Evolutionary conservation across 208 protist genomes (phyloP), one percentile per base, ranked within the genome.

Genomic region (Leishmania arabica): DNA sequence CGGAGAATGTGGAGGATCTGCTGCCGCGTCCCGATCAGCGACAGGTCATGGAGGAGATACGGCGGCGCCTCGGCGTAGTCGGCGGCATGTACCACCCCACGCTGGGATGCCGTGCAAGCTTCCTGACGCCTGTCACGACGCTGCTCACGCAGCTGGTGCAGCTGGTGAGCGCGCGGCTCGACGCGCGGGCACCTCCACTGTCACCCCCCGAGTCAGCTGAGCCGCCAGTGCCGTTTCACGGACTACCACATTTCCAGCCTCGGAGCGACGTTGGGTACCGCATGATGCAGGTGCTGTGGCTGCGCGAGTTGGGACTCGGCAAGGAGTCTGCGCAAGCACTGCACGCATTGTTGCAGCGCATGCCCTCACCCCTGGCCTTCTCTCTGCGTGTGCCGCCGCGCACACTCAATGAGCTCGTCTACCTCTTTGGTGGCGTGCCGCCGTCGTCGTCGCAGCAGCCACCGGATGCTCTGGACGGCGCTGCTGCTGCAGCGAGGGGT

Each of bases 261-360:
- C 88, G 88, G 27, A 87, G 81, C 27, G 86, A 81, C 24, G 73
- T 90, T 6, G 78, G 84, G 27, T 94, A 94, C 72, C 88, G 86
- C 65, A 85, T 92, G 72, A 93, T 95, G 89, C 90, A 93, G 79
- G 85, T 90, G 70, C 73, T 94, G 79, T 96, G 93, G 93, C 72
- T 94, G 77, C 84, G 80, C 17, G 93, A 96, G 85, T 80, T 87
- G 66, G 93, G 93, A 8, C 73, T 95, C 49, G 37, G 68, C 64
- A 71, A 77, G 60, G 81, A 91, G 77, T 84, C 90, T 45, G 56
- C 77, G 24, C 65, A 49, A 51, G 74, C 89, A 13, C 49, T 90
- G 19, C 34, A 77, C 5, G 71, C 64, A 8, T 45, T 88, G 45
- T 64, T 84, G 42, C 60, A 80, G 45, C 74, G 56, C 54, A 82